Base-by-base conservation (phyloP, 2,329 filamentous ascomycete genomes). In the Daldinia sp. region DNA sequence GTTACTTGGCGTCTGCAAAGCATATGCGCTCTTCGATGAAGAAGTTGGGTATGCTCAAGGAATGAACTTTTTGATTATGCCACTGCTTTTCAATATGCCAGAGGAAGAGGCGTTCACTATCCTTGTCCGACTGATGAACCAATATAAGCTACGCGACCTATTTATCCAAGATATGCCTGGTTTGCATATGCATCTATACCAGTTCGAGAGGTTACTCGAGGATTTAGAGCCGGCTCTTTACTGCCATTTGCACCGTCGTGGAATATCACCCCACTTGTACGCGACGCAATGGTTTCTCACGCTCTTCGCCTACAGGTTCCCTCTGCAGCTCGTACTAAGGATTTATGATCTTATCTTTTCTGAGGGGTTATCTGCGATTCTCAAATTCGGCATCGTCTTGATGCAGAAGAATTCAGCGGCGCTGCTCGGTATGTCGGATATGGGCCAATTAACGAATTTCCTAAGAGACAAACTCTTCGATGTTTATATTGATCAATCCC, bases 221-320 rank as follows among this genome's bases (percentile, higher is more conserved):
- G 95, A 99, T 71, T 83, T 94, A 41, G 94, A 99, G 75, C 95
- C 96, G 1, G 94, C 94, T 1, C 81, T 99, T 5, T 97, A 96
- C 78, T 97, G 94, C 75, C 95, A 99, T 77, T 86, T 99, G 58
- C 91, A 92, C 73, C 89, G 95, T 61, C 88, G 91, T 58, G 90
- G 92, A 68, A 95, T 99, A 56, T 91, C 91, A 7, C 91, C 95
- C 0, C 93, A 97, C 74, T 84, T 99, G 7, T 99, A 99, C 75
- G 95, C 95, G 43, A 99, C 95, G 0, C 95, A 99, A 77, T 99
- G 95, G 95, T 99, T 99, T 78, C 85, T 99, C 50, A 99, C 95
- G 0, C 84, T 99, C n/a, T 99, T 99, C 74, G 93, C 94, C 29
- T 99, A 99, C 77, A 91, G 96, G 39, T 99, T 99, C 77, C 95